These are phyloP conservation scores for Ustilago nuda DNA, from an alignment of 1,284 basidiomycete species.

Conservation along the genomic window DNA sequence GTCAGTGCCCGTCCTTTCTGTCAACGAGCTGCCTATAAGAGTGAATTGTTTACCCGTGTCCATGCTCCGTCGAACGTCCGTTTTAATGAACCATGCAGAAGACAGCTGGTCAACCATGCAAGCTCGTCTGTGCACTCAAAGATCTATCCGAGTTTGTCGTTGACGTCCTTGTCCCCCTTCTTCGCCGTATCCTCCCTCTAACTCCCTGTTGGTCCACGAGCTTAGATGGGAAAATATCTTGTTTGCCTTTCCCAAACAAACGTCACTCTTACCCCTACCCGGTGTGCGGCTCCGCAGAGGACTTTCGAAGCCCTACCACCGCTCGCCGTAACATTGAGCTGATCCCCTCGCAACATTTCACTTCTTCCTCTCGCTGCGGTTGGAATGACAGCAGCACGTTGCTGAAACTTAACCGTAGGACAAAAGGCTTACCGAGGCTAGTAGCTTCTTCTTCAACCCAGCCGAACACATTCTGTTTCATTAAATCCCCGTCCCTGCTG, in stretches of 20 bases:
- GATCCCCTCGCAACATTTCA: too few relatives aligned
- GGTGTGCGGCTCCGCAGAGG: too few relatives aligned
- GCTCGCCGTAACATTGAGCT: too few relatives aligned
- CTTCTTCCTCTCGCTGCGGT: neutral
- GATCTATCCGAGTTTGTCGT: neutral
- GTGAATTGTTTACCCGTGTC: too few relatives aligned
- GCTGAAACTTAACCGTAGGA: neutral
- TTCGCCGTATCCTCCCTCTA: neutral
- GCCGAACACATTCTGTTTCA: constrained; percentile 4
- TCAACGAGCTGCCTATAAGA: neutral
- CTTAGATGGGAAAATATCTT: neutral
- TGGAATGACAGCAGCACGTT: neutral
- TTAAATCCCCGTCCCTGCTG: neutral
- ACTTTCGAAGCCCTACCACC: too few relatives aligned
- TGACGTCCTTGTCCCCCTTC: neutral
- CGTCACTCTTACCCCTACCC: too few relatives aligned
- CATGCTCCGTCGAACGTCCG: neutral
- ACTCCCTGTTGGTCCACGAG: neutral
- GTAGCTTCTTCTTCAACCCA: neutral
- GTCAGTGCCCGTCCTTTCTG: neutral
- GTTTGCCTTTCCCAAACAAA: neutral
- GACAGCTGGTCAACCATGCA: constrained; percentile 2
- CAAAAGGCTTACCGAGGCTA: neutral
- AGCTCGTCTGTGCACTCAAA: neutral
- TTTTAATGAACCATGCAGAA: neutral